phyloP scores from a whole-genome alignment of 257 asterid species.

The Gardenia jasminoides region DNA sequence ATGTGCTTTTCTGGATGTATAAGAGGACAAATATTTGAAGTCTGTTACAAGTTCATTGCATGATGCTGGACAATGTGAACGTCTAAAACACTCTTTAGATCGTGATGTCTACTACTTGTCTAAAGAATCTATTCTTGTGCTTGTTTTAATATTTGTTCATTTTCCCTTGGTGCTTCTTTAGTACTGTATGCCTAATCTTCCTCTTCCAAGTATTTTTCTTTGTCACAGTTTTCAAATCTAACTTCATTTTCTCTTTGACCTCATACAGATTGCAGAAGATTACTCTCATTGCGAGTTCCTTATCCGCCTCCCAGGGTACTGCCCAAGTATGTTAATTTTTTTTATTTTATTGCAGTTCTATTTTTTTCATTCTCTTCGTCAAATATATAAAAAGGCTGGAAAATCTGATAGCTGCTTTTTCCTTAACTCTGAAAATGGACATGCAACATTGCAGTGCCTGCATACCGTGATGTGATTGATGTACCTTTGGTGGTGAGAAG shows the following conservation, averaged over 20 bases:
- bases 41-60: too few species aligned
- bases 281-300: slow-evolving; percentile 97
- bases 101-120: not conserved
- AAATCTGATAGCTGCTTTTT: slow-evolving; percentile 3
- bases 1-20: not conserved
- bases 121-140: not conserved
- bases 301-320: slow-evolving; percentile 96
- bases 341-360: not conserved
- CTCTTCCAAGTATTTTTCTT: not conserved
- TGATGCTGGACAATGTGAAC: not conserved
- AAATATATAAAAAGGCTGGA: slow-evolving; percentile 10
- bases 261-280: slow-evolving; percentile 91
- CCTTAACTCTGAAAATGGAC: slow-evolving; percentile 1
- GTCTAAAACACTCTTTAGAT: not conserved
- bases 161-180: not conserved
- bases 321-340: slow-evolving; percentile 70
- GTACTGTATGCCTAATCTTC: not conserved
- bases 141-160: not conserved
- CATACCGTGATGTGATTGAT: slow-evolving; percentile 93
- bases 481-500: slow-evolving; percentile 97
- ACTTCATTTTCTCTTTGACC: slow-evolving; percentile 17
- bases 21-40: not conserved
- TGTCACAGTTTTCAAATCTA: not conserved
- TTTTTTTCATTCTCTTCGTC: not conserved
- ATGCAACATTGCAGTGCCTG: slow-evolving; percentile 68